Base-by-base conservation (phyloP, 2,329 filamentous ascomycete genomes). In the Fusarium lyarnte region DNA sequence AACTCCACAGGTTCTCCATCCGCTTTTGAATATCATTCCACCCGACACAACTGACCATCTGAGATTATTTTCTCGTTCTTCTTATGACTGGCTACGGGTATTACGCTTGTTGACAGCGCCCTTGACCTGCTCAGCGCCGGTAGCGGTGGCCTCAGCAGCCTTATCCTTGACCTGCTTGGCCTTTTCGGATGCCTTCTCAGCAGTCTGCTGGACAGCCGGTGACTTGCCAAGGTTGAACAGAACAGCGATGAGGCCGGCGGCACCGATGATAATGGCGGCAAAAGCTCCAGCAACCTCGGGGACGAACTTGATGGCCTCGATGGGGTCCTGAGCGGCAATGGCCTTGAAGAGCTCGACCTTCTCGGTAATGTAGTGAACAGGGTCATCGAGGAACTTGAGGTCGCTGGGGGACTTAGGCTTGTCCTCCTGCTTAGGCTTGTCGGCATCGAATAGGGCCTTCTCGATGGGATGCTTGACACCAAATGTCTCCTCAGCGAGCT, bases 341-440 rank as follows among this genome's bases (percentile, higher is more conserved):
- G 91, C 91, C 78, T 96, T 82, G 89, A 99, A 99, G 72, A 97
- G 90, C 77, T 97, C 92, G 70, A 97, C 82, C 91, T 98, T 98
- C 91, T 97, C 93, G 85, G 91, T 93, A 84, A 97, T 83, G 84
- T 93, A 99, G 76, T 86, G 86, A 77, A 97, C 89, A 52, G 96
- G 96, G 87, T 97, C 94, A 74, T 98, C 95, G 79, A 90, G 85
- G 92, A 99, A 98, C 83, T 90, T 92, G 74, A 97, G 90, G 83
- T 95, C 93, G 67, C 85, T 87, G 73, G 93, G 91, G 57, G 90
- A 92, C 84, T 91, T 90, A 79, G 90, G 86, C 80, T 89, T 89
- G 73, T 90, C 86, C 43, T 81, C 78, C 63, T 85, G 80, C 89
- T 95, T 94, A 79, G 95, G 95, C 89, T 92, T 93, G 78, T 88